Base-by-base conservation (phyloP, 1,284 basidiomycete genomes). In the Anthracocystis setariae region DNA sequence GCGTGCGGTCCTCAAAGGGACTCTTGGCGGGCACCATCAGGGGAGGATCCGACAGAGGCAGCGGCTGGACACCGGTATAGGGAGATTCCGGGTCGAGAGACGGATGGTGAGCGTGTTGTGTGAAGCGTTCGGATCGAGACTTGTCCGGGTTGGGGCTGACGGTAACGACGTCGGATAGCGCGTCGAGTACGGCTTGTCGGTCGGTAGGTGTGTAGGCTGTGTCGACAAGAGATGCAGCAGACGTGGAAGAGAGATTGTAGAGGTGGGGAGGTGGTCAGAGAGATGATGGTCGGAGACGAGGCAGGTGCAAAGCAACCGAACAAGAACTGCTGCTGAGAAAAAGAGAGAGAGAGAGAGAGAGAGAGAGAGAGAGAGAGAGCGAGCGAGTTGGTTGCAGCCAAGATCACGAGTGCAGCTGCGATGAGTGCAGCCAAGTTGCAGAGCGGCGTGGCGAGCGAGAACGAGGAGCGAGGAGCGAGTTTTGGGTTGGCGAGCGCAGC, bases 111-210 rank as follows among this genome's bases (percentile, higher is more conserved):
- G 52, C 45, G 53, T 67, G 64, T 13, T 49, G 53, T 18, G 57
- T 52, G 24, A 58, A 46, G 23, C 48, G 55, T n/a, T 40, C 17
- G 23, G 44, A 52, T 37, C 38, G 32, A 29, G 49, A 15, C 35
- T 44, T 25, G 55, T 48, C 55, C 7, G 54, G 32, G 46, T 56
- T 52, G 35, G 68, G 49, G 32, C 57, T 54, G 53, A 76, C 69
- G 13, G 62, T 76, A 20, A 78, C 68, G 25, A 79, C 76, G 65
- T 79, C 77, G 35, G 74, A 74, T 25, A 79, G 67, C 33, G 77
- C 77, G 20, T 65, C 77, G 18, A 79, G 49, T 1, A 79, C 76
- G 24, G 70, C 67, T 18, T 72, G 64, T 43, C 56, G 38, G 18
- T 50, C 55, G 0, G 68, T 49, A 17, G 44, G 24, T n/a, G 24